phyloP scores from a whole-genome alignment of 495 filamentous ascomycete species.

The Trichoderma reesei region DNA sequence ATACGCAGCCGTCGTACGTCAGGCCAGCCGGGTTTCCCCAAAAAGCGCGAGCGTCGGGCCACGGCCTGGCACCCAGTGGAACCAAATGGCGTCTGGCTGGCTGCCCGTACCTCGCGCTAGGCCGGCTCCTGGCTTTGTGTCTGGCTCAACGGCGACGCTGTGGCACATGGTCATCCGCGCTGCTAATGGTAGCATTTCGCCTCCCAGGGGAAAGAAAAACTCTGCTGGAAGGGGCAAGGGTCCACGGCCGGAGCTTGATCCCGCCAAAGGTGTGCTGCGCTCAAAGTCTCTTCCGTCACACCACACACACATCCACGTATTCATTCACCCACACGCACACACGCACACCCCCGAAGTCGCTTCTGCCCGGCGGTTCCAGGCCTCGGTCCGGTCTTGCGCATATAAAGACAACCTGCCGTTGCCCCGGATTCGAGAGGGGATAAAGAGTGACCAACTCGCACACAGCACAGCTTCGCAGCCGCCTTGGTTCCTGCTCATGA shows the following conservation, averaged over 20 bases:
- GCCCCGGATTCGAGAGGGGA: not conserved
- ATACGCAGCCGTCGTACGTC: constrained; percentile 7
- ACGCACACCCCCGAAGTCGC: constrained; percentile 4
- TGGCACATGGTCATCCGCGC: not conserved
- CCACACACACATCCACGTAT: not conserved
- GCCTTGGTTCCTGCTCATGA: constrained; percentile 21
- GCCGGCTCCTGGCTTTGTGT: not conserved
- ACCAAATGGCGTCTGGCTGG: not conserved
- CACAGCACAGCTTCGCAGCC: constrained; percentile 6
- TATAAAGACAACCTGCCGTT: not conserved
- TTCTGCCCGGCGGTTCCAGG: not conserved
- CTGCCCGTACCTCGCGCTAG: constrained; percentile 3
- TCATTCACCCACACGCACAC: not conserved
- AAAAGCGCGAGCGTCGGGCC: not conserved
- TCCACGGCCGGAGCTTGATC: not conserved
- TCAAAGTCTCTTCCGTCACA: not conserved
- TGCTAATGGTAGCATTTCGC: not conserved
- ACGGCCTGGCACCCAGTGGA: not conserved
- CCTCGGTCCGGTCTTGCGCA: not conserved
- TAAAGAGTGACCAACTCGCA: not conserved
- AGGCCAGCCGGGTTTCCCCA: not conserved
- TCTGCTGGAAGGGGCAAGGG: not conserved
- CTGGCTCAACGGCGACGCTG: not conserved
- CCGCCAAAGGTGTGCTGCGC: too few species aligned
- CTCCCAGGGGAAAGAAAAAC: constrained; percentile 7